Conservation (phyloP, 345 rosid genomes). For the Clarkia xantiana region DNA sequence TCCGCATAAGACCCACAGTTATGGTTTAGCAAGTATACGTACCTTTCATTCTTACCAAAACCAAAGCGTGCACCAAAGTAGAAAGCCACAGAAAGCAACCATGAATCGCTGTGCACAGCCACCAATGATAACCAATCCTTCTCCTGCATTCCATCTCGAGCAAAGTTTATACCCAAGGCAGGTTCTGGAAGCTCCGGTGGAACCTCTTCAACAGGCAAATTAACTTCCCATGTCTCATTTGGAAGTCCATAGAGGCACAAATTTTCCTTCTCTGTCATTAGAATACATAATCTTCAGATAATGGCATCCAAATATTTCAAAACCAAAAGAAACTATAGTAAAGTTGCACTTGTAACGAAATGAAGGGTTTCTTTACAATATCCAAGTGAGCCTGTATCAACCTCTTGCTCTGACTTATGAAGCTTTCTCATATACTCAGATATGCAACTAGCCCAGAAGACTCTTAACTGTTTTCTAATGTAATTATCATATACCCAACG, state of each 20-base stretch:
- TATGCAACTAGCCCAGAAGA: too few relatives aligned
- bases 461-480: too few relatives aligned
- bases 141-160: constrained; percentile 96
- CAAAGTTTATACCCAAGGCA: constrained; percentile 86
- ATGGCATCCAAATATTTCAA: background rate
- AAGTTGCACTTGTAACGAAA: too few relatives aligned
- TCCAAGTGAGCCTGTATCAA: too few relatives aligned
- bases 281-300: background rate
- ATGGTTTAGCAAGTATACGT: constrained; percentile 3
- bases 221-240: constrained; percentile 93
- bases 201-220: constrained; percentile 93
- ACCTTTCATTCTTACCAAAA: constrained; percentile 95
- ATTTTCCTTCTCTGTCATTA: constrained; percentile 71
- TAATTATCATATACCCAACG: too few relatives aligned
- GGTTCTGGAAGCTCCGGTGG: constrained; percentile 99
- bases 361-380: too few relatives aligned
- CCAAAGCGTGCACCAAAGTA: constrained; percentile 98
- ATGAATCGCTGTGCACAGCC: constrained; percentile 96
- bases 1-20: too few relatives aligned
- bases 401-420: too few relatives aligned
- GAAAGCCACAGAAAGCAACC: constrained; percentile 92
- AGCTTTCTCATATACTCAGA: too few relatives aligned
- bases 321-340: background rate
- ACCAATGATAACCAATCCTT: constrained; percentile 93
- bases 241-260: constrained; percentile 91